These are phyloP conservation scores for Dendrobium nobile DNA, from an alignment of 106 monocot species.

Conservation along the genomic window DNA sequence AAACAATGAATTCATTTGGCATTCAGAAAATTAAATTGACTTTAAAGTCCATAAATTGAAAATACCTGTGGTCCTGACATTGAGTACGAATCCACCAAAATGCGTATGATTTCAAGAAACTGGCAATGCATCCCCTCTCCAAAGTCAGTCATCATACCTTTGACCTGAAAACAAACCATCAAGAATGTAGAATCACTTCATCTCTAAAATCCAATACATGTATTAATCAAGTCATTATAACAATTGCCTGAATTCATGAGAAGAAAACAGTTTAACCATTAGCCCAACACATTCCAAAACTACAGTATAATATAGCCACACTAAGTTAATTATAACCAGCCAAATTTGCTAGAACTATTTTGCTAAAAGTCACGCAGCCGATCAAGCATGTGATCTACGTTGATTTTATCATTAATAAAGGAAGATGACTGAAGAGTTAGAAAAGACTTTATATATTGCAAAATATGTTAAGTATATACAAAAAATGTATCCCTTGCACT, in stretches of 20 bases:
- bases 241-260: neutral
- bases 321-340: neutral
- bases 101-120: slow-evolving; percentile 94
- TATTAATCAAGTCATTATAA: neutral
- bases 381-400: neutral
- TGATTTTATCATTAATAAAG: neutral
- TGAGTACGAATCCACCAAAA: slow-evolving; percentile 72
- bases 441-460: neutral
- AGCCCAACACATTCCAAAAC: neutral
- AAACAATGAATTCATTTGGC: neutral
- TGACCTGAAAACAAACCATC: slow-evolving; percentile 48
- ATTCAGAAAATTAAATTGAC: neutral
- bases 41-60: neutral
- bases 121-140: slow-evolving; percentile 92
- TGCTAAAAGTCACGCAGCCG: neutral
- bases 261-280: neutral
- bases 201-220: neutral
- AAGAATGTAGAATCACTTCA: neutral
- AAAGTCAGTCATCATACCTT: slow-evolving; percentile 85
- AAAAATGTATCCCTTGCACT: neutral
- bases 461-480: neutral
- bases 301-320: neutral
- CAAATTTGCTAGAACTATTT: neutral
- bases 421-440: neutral
- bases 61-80: slow-evolving; percentile 69